A percentile compares a stretch with the other conserved stretches of the same genome.
phyloP scores from a whole-genome alignment of 805 yeast genomes.

The Pichia kluyveri region DNA sequence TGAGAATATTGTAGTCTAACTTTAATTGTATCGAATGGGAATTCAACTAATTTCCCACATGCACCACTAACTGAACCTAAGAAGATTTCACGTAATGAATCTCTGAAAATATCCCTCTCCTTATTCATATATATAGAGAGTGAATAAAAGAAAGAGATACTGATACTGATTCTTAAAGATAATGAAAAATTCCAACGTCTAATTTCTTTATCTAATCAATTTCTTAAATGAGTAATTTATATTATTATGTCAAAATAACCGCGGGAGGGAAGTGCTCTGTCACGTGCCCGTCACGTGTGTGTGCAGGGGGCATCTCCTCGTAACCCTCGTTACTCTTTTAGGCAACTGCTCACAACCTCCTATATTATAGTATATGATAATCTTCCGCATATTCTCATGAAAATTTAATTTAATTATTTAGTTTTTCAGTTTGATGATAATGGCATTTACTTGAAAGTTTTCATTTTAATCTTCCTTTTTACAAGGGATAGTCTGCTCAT shows the following conservation, averaged over 20 bases:
- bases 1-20: constrained; percentile 74
- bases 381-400: too few relatives aligned
- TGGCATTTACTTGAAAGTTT: too few relatives aligned
- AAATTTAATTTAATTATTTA: too few relatives aligned
- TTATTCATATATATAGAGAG: background rate
- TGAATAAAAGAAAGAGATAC: background rate
- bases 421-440: too few relatives aligned
- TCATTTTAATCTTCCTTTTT: constrained; percentile 6
- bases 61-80: constrained; percentile 66
- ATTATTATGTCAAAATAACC: too few relatives aligned
- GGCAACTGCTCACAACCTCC: background rate
- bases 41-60: constrained; percentile 75
- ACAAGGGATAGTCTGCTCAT: constrained; percentile 76
- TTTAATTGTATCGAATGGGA: constrained; percentile 88
- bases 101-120: constrained; percentile 13
- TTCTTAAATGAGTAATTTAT: too few relatives aligned
- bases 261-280: too few relatives aligned
- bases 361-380: too few relatives aligned
- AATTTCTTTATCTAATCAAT: too few relatives aligned
- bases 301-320: too few relatives aligned
- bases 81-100: constrained; percentile 32
- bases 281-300: background rate
- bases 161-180: background rate
- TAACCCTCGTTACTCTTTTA: background rate
- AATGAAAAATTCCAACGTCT: too few relatives aligned